Base-by-base conservation (phyloP, 352 stramenopile genomes). In the Globisporangium heterothallicum region DNA sequence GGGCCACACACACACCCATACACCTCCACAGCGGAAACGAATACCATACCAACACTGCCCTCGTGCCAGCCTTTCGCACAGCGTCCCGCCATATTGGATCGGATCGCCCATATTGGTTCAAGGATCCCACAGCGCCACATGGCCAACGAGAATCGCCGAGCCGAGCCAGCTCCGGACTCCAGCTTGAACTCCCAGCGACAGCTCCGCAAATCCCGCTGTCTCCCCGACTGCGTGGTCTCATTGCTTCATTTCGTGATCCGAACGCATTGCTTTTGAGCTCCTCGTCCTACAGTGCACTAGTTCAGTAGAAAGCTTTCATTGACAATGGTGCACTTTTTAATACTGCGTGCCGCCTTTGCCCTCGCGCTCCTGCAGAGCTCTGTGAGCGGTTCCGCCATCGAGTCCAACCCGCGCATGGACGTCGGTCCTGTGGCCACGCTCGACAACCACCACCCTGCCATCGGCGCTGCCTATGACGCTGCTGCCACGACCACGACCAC, bases 361-460 rank as follows among this genome's bases (percentile, higher is more conserved):
- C n/a, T 64, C 12, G 13, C 18, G 19, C 6, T 25, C 30, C 16
- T 40, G 2, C 13, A 41, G 18, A 4, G 29, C 13, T 19, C 42
- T 13, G 25, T 36, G 13, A 16, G 49, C 24, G 57, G 50, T 1
- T 2, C 52, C 44, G 43, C 70, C 16, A 53, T 80, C 9, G 43
- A 68, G 19, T 32, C 46, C 6, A 68, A 79, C 42, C 46, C 43
- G 8, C 14, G 42, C 6, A 63, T 73, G 18, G 57, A 63, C 1
- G 55, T 64, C 40, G 64, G 67, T 13, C 38, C 44, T 0, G 18
- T 78, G 24, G 50, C 64, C 35, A 51, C 35, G 49, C 41, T 83
- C n/a, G 30, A 79, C 42, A 30, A 46, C 10, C 55, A 66, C 13
- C 55, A 69, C 56, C 69, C 72, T 2, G 72, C 54, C 22, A 21